Conservation (phyloP, 345 rosid species). For the Brassica juncea region DNA sequence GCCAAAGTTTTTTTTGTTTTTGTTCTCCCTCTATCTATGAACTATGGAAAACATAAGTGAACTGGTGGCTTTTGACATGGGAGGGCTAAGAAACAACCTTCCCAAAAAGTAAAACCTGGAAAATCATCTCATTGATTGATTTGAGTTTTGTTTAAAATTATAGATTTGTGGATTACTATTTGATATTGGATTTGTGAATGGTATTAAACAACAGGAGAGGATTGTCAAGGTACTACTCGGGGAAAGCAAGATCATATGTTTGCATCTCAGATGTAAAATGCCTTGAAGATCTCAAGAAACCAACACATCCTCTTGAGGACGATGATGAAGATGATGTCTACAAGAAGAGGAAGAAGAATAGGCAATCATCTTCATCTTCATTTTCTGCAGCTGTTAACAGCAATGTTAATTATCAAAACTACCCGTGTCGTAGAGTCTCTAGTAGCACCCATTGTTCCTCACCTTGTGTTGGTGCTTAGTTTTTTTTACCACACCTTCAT, state of each 20-base stretch:
- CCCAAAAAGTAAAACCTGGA: slow-evolving; percentile 50
- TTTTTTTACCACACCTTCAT: not conserved
- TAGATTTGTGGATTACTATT: not conserved
- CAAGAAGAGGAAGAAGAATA: slow-evolving; percentile 56
- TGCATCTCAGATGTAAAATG: slow-evolving; percentile 67
- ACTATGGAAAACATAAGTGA: slow-evolving; percentile 51
- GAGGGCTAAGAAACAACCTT: slow-evolving; percentile 52
- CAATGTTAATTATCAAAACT: slow-evolving; percentile 41
- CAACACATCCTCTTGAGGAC: slow-evolving; percentile 42
- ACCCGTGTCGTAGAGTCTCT: slow-evolving; percentile 53
- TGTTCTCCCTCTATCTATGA: slow-evolving; percentile 17
- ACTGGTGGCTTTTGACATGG: slow-evolving; percentile 52
- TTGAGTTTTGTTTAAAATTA: not conserved
- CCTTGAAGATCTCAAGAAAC: slow-evolving; percentile 74
- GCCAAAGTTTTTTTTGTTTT: not conserved
- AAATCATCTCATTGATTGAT: not conserved
- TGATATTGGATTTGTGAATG: slow-evolving; percentile 20
- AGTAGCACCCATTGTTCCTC: slow-evolving; percentile 48
- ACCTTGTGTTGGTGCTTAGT: slow-evolving; percentile 42
- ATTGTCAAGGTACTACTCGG: slow-evolving; percentile 74
- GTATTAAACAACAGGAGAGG: slow-evolving; percentile 52
- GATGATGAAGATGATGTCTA: slow-evolving; percentile 2
- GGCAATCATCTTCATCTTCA: slow-evolving; percentile 38
- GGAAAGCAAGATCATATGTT: slow-evolving; percentile 67
- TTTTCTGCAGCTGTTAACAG: slow-evolving; percentile 28